phyloP scores from a whole-genome alignment of 2,329 filamentous ascomycete species.

The Ploettnerulaceae sp. region DNA sequence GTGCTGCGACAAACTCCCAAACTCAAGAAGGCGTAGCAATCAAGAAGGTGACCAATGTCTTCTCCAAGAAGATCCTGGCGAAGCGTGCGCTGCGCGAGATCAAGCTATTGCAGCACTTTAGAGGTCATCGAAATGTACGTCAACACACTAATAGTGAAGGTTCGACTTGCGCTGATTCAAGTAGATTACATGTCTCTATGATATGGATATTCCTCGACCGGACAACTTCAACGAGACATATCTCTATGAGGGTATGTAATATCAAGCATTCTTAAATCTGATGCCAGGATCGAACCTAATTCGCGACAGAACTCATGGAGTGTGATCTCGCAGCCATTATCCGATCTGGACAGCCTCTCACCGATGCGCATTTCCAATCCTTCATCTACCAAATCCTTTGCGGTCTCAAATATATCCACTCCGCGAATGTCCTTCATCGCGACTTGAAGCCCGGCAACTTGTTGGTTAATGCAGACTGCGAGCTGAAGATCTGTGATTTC shows the following conservation, averaged over 20 bases:
- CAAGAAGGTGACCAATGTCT: conserved; percentile 99
- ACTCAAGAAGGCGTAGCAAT: conserved; percentile 93
- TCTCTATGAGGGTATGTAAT: conserved; percentile 78
- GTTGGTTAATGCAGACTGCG: conserved; percentile 96
- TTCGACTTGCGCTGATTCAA: conserved; percentile 35
- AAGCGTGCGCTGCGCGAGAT: conserved; percentile 98
- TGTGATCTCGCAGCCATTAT: conserved; percentile 98
- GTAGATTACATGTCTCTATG: conserved; percentile 96
- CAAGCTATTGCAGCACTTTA: conserved; percentile 96
- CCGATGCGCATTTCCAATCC: conserved; percentile 98
- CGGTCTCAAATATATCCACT: conserved; percentile 98
- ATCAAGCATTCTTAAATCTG: background rate
- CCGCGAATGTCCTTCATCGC: conserved; percentile 93
- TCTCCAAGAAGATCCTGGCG: conserved; percentile 99
- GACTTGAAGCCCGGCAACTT: conserved; percentile 97
- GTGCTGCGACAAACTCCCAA: conserved; percentile 86
- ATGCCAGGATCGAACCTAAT: conserved; percentile 18
- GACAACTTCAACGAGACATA: conserved; percentile 99
- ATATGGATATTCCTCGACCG: conserved; percentile 97
- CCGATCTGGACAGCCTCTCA: conserved; percentile 91
- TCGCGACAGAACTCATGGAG: conserved; percentile 83
- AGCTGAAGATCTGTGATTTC: conserved; percentile 99
- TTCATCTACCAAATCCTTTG: conserved; percentile 99
- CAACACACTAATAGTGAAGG: background rate
- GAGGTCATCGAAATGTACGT: conserved; percentile 78